Conservation (phyloP, 116 monocot genomes). For the Thalassia testudinum region DNA sequence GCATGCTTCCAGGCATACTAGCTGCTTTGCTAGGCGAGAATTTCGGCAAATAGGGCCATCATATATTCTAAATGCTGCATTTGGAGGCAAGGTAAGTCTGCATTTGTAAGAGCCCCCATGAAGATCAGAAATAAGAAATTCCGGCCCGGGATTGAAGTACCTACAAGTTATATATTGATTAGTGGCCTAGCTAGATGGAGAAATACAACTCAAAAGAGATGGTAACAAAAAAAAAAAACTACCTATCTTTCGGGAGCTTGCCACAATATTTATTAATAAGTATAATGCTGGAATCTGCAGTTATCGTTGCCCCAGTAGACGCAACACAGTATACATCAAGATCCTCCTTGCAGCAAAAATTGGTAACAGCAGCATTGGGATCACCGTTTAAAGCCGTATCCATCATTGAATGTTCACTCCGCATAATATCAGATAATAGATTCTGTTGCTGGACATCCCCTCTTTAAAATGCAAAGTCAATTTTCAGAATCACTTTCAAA, state of each 20-base stretch:
- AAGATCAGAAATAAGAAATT: slow-evolving; percentile 24
- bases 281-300: slow-evolving; percentile 46
- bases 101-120: slow-evolving; percentile 34
- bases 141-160: slow-evolving; percentile 49
- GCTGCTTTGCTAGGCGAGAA: slow-evolving; percentile 55
- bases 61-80: slow-evolving; percentile 57
- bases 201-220: neutral
- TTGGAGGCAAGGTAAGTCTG: slow-evolving; percentile 62
- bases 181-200: neutral
- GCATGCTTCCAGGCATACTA: slow-evolving; percentile 79
- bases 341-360: slow-evolving; percentile 14
- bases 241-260: slow-evolving; percentile 74
- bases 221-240: slow-evolving; percentile 6
- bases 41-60: slow-evolving; percentile 41
- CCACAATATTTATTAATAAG: slow-evolving; percentile 70
- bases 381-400: slow-evolving; percentile 49
- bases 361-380: slow-evolving; percentile 13
- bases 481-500: too few relatives aligned
- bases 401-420: slow-evolving; percentile 50
- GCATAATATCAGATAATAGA: slow-evolving; percentile 46
- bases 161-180: slow-evolving; percentile 24
- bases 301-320: slow-evolving; percentile 71
- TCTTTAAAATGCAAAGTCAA: slow-evolving; percentile 26
- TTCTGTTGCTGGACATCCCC: slow-evolving; percentile 69
- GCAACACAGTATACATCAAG: slow-evolving; percentile 35